These are phyloP conservation scores for Serendipita sp. DNA, from an alignment of 768 basidiomycete genomes.

Conservation along the genomic window DNA sequence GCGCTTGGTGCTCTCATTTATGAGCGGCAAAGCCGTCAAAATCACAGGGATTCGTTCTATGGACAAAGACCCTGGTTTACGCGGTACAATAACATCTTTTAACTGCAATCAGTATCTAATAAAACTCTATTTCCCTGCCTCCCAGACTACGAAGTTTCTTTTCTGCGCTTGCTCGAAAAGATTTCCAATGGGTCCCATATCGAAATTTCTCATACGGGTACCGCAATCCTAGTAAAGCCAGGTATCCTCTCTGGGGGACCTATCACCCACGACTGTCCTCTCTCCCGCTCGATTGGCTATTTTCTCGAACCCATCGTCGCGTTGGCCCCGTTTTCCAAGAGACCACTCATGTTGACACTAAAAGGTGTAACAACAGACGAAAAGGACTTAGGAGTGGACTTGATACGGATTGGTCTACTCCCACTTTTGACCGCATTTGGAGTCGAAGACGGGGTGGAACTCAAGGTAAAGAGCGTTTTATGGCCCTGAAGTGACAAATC, in stretches of 20 bases:
- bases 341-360: conserved; percentile 60
- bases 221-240: conserved; percentile 79
- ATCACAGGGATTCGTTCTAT: conserved; percentile 80
- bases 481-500: no score
- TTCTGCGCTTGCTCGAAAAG: conserved; percentile 75
- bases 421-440: conserved; percentile 85
- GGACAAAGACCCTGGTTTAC: conserved; percentile 89
- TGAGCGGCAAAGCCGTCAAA: conserved; percentile 70
- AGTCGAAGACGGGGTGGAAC: conserved; percentile 75
- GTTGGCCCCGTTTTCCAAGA: conserved; percentile 87
- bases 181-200: conserved; percentile 86
- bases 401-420: conserved; percentile 76
- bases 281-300: conserved; percentile 81
- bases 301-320: conserved; percentile 82
- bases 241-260: conserved; percentile 77
- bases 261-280: conserved; percentile 72
- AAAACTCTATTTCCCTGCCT: neutral
- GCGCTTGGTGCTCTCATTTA: conserved; percentile 72
- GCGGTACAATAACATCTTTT: conserved; percentile 33
- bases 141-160: conserved; percentile 80
- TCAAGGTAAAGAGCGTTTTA: conserved; percentile 37
- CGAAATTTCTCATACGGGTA: conserved; percentile 95
- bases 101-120: neutral
- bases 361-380: conserved; percentile 88
- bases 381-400: conserved; percentile 77